phyloP scores from a whole-genome alignment of 306 rosid genomes.

The Cucurbita argyrosperma region DNA sequence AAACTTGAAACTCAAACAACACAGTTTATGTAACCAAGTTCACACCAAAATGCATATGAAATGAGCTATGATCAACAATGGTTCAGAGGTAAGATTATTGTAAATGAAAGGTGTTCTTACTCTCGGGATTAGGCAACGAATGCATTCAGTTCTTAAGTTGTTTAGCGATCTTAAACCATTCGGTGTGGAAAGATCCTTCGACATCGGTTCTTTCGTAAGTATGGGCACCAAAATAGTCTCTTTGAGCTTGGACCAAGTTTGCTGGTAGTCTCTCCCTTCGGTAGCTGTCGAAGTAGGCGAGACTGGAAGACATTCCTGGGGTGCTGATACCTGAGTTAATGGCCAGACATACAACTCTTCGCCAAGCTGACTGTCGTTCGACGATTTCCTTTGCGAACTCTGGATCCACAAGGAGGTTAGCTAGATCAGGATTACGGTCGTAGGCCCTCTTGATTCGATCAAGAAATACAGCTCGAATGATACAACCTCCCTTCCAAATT shows the following conservation, averaged over 20 bases:
- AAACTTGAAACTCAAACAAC: neutral
- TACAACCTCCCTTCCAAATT: slow-evolving; percentile 82
- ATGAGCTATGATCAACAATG: neutral
- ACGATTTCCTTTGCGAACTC: slow-evolving; percentile 68
- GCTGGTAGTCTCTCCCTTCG: slow-evolving; percentile 59
- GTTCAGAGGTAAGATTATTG: slow-evolving; percentile 6
- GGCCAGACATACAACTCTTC: slow-evolving; percentile 55
- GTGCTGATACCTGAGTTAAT: slow-evolving; percentile 47
- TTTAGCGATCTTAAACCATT: slow-evolving; percentile 32
- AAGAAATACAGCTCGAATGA: slow-evolving; percentile 56
- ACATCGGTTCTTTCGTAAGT: slow-evolving; percentile 23
- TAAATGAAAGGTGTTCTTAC: neutral
- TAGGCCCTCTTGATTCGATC: slow-evolving; percentile 77
- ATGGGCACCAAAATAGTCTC: slow-evolving; percentile 29
- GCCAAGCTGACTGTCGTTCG: slow-evolving; percentile 66
- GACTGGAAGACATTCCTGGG: slow-evolving; percentile 78
- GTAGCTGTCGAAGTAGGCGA: slow-evolving; percentile 64
- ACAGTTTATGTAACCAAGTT: neutral
- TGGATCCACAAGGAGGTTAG: slow-evolving; percentile 59
- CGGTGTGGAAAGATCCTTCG: slow-evolving; percentile 22
- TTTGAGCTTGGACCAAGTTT: slow-evolving; percentile 28
- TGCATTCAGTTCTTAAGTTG: slow-evolving; percentile 6
- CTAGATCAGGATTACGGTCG: slow-evolving; percentile 57
- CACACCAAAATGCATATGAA: neutral
- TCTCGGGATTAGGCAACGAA: neutral